Conservation (phyloP, 306 rosid species). For the Hylodesmum podocarpum region DNA sequence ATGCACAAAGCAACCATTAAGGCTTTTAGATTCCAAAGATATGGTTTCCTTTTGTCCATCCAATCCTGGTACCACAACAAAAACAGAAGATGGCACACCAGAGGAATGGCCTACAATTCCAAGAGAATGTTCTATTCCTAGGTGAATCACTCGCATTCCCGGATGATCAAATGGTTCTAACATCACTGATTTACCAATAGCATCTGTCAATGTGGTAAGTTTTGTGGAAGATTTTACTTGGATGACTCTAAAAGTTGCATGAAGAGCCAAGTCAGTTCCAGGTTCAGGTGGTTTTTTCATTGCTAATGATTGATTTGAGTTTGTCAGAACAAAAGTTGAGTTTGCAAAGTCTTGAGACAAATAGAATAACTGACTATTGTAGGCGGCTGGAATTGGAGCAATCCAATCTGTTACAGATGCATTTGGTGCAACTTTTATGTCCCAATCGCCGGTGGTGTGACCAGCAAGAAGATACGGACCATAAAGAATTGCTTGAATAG, state of each 20-base stretch:
- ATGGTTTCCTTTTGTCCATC: slow-evolving; percentile 52
- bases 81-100: slow-evolving; percentile 32
- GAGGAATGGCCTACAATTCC: slow-evolving; percentile 39
- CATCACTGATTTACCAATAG: slow-evolving; percentile 44
- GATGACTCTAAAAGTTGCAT: slow-evolving; percentile 72
- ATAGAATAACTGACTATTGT: slow-evolving; percentile 48
- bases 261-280: slow-evolving; percentile 48
- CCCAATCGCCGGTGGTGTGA: slow-evolving; percentile 56
- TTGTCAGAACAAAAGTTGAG: slow-evolving; percentile 42
- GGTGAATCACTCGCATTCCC: slow-evolving; percentile 58
- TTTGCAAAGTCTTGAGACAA: slow-evolving; percentile 43
- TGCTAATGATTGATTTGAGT: slow-evolving; percentile 42
- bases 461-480: slow-evolving; percentile 71
- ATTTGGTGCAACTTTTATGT: slow-evolving; percentile 39
- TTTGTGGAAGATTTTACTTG: slow-evolving; percentile 26
- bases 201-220: neutral
- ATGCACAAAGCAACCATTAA: slow-evolving; percentile 58
- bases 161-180: slow-evolving; percentile 77
- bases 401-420: slow-evolving; percentile 48
- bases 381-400: slow-evolving; percentile 53
- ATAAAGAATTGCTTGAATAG: slow-evolving; percentile 61
- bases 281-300: slow-evolving; percentile 48
- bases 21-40: slow-evolving; percentile 61
- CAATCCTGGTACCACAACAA: slow-evolving; percentile 59
- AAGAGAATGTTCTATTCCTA: slow-evolving; percentile 49